Conservation (phyloP, 2,329 filamentous ascomycete species). For the Myriosclerotinia duriaeana region DNA sequence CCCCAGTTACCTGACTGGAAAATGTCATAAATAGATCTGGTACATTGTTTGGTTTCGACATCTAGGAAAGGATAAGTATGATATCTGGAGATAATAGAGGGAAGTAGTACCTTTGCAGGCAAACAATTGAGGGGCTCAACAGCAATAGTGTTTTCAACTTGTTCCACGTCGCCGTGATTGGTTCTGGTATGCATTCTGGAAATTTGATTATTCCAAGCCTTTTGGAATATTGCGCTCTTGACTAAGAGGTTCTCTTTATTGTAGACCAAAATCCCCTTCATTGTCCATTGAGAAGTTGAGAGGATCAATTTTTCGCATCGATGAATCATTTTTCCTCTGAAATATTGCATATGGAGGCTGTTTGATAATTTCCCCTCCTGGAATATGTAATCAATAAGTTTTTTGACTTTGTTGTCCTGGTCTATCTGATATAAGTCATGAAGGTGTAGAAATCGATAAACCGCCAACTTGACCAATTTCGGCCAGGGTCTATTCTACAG, state of each 20-base stretch:
- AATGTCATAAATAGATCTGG: not conserved
- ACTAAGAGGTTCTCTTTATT: not conserved
- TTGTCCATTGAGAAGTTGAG: not conserved
- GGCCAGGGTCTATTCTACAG: not conserved
- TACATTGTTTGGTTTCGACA: not conserved
- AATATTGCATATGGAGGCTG: not conserved
- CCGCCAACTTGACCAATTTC: not conserved
- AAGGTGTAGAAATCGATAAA: conserved; percentile 9
- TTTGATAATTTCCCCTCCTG: not conserved
- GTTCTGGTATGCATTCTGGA: not conserved
- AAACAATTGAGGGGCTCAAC: not conserved
- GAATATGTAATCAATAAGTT: not conserved
- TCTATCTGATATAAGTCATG: conserved; percentile 7
- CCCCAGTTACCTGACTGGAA: not conserved
- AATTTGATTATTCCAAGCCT: conserved; percentile 7
- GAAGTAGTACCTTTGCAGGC: not conserved
- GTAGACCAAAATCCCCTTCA: not conserved
- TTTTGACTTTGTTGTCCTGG: not conserved
- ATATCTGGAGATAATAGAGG: not conserved
- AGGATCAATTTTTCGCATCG: conserved; percentile 4
- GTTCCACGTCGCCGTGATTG: not conserved
- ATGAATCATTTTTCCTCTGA: conserved; percentile 8
- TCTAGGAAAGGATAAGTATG: not conserved
- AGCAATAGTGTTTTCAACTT: not conserved
- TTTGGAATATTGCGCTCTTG: conserved; percentile 3